These are phyloP conservation scores for Oropetium thomaeum DNA, from an alignment of 176 grass and related monocot species.

Conservation along the genomic window DNA sequence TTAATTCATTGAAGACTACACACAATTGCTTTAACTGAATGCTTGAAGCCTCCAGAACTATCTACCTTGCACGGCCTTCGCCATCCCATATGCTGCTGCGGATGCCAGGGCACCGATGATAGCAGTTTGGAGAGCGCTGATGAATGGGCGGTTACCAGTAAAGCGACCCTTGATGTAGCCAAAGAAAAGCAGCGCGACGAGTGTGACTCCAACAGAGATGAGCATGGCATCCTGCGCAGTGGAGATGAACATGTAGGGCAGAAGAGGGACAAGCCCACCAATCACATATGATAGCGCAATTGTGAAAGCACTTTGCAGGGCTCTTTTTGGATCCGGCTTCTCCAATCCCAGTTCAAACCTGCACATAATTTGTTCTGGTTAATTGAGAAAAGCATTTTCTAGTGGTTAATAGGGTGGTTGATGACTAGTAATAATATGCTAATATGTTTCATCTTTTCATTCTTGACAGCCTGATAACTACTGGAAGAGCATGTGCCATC, in stretches of 20 bases:
- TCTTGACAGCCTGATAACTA: background rate
- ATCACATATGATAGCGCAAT: slow-evolving; percentile 70
- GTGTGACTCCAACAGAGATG: slow-evolving; percentile 65
- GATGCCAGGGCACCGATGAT: slow-evolving; percentile 82
- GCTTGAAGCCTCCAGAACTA: slow-evolving; percentile 16
- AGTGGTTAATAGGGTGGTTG: background rate
- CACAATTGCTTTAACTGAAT: background rate
- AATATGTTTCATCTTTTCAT: slow-evolving; percentile 8
- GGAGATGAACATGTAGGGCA: slow-evolving; percentile 76
- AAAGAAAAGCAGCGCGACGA: slow-evolving; percentile 69
- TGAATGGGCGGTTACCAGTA: slow-evolving; percentile 66
- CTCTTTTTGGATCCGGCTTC: slow-evolving; percentile 81
- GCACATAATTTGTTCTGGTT: slow-evolving; percentile 20
- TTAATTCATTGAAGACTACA: slow-evolving; percentile 25
- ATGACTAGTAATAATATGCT: slow-evolving; percentile 1
- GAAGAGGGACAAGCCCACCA: slow-evolving; percentile 73
- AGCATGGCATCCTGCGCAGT: slow-evolving; percentile 62
- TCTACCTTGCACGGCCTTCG: slow-evolving; percentile 65
- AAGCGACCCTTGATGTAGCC: slow-evolving; percentile 77
- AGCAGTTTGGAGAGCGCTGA: slow-evolving; percentile 70
- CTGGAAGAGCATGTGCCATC: background rate
- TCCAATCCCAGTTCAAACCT: slow-evolving; percentile 93
- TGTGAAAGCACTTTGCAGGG: slow-evolving; percentile 70
- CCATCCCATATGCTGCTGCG: slow-evolving; percentile 73
- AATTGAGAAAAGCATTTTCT: background rate